Evolutionary conservation across 129 eudicot species (phyloP).

Genomic region (Artemisia annua): DNA sequence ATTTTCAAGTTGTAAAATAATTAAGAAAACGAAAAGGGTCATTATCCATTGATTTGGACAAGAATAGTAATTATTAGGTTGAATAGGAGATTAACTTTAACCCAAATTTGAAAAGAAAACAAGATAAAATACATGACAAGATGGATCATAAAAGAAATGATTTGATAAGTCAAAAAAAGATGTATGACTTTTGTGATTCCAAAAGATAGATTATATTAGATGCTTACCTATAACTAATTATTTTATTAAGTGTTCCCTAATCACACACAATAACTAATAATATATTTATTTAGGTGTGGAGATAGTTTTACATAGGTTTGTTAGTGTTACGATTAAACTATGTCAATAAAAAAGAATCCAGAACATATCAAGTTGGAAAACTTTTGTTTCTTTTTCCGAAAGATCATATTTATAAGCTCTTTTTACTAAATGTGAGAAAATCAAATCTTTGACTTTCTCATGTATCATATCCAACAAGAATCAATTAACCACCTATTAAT

Average conservation of each 20-base stretch:
- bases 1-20: background rate
- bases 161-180: constrained; percentile 31
- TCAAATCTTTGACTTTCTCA: background rate
- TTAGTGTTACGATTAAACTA: background rate
- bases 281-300: background rate
- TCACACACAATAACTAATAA: background rate
- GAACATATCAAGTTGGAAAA: background rate
- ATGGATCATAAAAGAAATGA: constrained; percentile 31
- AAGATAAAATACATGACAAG: constrained; percentile 32
- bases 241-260: constrained; percentile 12
- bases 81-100: background rate
- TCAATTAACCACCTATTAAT: background rate
- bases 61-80: constrained; percentile 28
- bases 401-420: background rate
- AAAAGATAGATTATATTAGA: constrained; percentile 11
- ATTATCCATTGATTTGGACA: constrained; percentile 21
- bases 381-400: background rate
- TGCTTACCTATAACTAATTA: background rate
- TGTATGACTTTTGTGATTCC: constrained; percentile 31
- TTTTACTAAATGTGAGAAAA: background rate
- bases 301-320: background rate
- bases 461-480: background rate
- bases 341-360: constrained; percentile 7
- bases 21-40: background rate
- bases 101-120: constrained; percentile 13